Base-by-base conservation (phyloP, 139 green algal species). In the Trebouxia sp. region DNA sequence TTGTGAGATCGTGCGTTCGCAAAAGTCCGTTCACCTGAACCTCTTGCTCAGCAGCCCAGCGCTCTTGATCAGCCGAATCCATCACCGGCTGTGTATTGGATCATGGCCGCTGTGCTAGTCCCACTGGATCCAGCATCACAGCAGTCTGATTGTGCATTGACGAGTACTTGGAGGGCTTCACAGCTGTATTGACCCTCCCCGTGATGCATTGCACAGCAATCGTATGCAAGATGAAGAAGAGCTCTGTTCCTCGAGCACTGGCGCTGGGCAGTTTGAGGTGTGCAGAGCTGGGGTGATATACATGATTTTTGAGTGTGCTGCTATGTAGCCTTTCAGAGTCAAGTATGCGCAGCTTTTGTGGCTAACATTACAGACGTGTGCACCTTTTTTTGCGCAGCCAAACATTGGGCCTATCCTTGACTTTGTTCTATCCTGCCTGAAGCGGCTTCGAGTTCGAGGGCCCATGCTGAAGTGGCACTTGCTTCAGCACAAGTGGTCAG, bases 41-140 rank as follows among this genome's bases (percentile, higher is more conserved):
- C 5, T 72, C 62, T 7, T 72, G 62, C 35, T 72, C 62, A 30
- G 62, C 62, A n/a, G 62, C 62, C 62, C 62, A 72, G 62, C 62
- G 62, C 26, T 72, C 62, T 35, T 72, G 62, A 72, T 72, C 62
- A 72, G 62, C 62, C 20, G 43, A 14, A 3, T 72, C 62, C 62
- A 72, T 72, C 62, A n/a, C n/a, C n/a, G n/a, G n/a, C n/a, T n/a
- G n/a, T n/a, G n/a, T n/a, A n/a, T n/a, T n/a, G n/a, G n/a, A n/a
- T n/a, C n/a, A n/a, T n/a, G n/a, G n/a, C n/a, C n/a, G n/a, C n/a
- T n/a, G n/a, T n/a, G n/a, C n/a, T n/a, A n/a, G n/a, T n/a, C n/a
- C n/a, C n/a, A n/a, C n/a, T n/a, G n/a, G n/a, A n/a, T n/a, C n/a
- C n/a, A n/a, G n/a, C n/a, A n/a, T n/a, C n/a, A n/a, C n/a, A n/a